Percentiles rank a stretch among this genome's conserved stretches.
phyloP scores from a whole-genome alignment of 2,329 filamentous ascomycete genomes.

The Leptographium wingfieldii region DNA sequence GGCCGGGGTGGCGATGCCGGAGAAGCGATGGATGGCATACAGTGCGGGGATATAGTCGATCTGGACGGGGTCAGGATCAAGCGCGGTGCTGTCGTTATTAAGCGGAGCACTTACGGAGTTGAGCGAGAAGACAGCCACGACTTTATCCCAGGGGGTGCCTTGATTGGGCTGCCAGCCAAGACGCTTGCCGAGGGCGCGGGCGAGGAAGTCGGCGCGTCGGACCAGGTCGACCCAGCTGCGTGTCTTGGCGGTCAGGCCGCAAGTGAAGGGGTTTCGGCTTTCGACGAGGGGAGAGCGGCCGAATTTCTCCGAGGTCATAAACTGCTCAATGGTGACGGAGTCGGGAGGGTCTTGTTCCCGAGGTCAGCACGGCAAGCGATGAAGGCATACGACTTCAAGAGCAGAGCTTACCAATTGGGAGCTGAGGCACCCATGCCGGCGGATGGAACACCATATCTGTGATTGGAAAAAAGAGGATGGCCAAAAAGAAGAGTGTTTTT shows the following conservation, averaged over 20 bases:
- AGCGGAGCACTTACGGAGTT: constrained; percentile 39
- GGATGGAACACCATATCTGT: constrained; percentile 43
- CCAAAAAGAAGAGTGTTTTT: not conserved
- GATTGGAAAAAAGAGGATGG: not conserved
- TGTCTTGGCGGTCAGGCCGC: constrained; percentile 14
- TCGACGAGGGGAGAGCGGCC: constrained; percentile 51
- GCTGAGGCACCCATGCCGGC: constrained; percentile 46
- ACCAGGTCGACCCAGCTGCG: constrained; percentile 7
- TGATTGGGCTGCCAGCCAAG: constrained; percentile 57
- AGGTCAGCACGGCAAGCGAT: not conserved
- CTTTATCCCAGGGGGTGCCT: constrained; percentile 66
- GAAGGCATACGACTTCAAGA: not conserved
- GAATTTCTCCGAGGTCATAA: constrained; percentile 61
- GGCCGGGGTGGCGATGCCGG: constrained; percentile 50
- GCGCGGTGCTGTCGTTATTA: not conserved
- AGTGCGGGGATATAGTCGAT: constrained; percentile 50
- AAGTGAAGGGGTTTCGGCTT: constrained; percentile 27
- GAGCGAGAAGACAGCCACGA: constrained; percentile 56
- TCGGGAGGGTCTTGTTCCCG: constrained; percentile 48
- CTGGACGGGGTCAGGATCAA: constrained; percentile 10
- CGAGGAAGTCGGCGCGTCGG: constrained; percentile 10
- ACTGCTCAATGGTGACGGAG: constrained; percentile 60
- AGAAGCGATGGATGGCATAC: constrained; percentile 42
- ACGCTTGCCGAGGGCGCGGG: constrained; percentile 47
- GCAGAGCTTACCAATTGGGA: constrained; percentile 36